Evolutionary conservation across 306 rosid species (phyloP).

Genomic region (Quercus rubra): DNA sequence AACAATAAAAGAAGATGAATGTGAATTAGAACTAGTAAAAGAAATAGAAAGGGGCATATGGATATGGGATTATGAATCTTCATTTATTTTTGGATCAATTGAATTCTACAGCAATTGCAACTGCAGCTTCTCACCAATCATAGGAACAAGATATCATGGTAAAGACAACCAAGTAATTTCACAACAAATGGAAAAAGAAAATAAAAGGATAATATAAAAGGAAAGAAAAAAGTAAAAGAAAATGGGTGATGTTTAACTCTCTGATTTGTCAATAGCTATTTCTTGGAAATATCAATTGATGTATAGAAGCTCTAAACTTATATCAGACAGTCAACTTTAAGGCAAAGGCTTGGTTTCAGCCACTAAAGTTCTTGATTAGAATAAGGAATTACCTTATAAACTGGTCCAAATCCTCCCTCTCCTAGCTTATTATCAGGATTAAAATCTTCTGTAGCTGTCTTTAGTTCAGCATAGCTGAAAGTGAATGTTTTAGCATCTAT

Average conservation of each 20-base stretch:
- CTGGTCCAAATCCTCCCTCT: slow-evolving; percentile 25
- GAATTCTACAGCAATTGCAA: neutral
- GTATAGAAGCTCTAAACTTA: neutral
- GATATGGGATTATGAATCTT: neutral
- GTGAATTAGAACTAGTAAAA: neutral
- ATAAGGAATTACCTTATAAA: slow-evolving; percentile 47
- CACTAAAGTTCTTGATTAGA: too few relatives aligned
- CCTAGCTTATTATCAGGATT: too few relatives aligned
- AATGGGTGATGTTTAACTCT: neutral
- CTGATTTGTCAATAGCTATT: neutral
- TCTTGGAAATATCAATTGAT: neutral
- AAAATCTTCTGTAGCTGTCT: too few relatives aligned
- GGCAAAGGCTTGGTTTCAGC: neutral
- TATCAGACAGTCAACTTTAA: neutral
- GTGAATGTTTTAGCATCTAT: too few relatives aligned
- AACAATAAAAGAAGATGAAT: neutral
- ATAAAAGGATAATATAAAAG: neutral
- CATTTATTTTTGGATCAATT: neutral
- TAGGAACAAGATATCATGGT: neutral
- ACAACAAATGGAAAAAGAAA: neutral
- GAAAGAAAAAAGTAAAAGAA: neutral
- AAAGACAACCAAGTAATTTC: neutral
- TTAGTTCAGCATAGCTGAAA: too few relatives aligned
- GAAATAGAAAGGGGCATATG: neutral
- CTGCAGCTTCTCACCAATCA: neutral